Evolutionary conservation across 345 rosid species (phyloP).

Genomic region (Syzygium aqueum): DNA sequence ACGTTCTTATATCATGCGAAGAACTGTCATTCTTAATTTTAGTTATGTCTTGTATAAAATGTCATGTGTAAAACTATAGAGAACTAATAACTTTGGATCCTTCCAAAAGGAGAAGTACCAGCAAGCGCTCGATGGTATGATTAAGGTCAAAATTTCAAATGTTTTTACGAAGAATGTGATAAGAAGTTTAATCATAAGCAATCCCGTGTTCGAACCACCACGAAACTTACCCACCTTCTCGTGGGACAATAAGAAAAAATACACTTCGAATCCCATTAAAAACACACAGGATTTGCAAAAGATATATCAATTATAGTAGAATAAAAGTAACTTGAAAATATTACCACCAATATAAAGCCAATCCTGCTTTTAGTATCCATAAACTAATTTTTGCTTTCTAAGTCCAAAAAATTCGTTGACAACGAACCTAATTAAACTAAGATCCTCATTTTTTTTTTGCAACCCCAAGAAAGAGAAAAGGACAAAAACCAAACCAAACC

Average conservation of each 20-base stretch:
- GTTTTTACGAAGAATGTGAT: background rate
- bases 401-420: background rate
- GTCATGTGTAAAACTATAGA: background rate
- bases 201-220: background rate
- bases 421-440: background rate
- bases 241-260: background rate
- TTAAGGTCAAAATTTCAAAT: background rate
- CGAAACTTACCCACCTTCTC: background rate
- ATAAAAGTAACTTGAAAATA: background rate
- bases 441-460: background rate
- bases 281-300: background rate
- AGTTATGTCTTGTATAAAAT: background rate
- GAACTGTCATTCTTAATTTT: background rate
- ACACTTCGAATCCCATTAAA: background rate
- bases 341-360: background rate
- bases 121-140: accelerated
- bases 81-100: background rate
- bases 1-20: background rate
- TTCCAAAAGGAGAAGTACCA: background rate
- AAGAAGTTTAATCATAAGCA: background rate
- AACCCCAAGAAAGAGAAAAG: background rate
- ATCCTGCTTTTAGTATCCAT: background rate
- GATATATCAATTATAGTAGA: accelerated
- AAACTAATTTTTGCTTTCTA: background rate
- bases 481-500: background rate